A percentile compares a stretch with the other conserved stretches of the same genome.
Evolutionary conservation across 768 basidiomycete species (phyloP).

Genomic region (Russula sp.): DNA sequence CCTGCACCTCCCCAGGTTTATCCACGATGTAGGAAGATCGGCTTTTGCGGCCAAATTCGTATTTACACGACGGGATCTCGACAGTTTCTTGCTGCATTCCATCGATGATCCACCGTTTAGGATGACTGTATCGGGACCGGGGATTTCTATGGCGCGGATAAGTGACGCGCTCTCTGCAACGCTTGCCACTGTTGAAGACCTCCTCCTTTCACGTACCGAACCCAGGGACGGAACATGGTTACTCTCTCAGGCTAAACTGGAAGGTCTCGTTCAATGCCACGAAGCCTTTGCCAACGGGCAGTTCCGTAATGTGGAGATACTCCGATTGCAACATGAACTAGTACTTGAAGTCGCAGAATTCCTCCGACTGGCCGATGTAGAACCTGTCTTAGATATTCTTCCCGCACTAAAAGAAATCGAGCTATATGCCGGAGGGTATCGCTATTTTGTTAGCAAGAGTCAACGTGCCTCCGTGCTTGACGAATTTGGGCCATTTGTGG

Average conservation of each 20-base stretch:
- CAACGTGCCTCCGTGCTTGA: no score
- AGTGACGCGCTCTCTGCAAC: background rate
- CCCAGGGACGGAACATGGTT: background rate
- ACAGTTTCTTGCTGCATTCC: background rate
- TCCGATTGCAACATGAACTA: background rate
- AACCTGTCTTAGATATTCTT: background rate
- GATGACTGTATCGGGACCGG: background rate
- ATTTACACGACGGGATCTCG: fast-evolving
- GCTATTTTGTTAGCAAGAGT: background rate
- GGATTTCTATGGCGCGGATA: background rate
- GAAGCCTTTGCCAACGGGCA: background rate
- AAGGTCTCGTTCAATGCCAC: background rate
- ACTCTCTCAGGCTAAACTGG: no score
- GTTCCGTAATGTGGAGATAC: background rate
- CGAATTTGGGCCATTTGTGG: background rate
- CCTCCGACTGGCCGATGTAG: background rate
- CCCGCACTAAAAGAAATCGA: background rate
- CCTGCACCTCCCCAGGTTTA: background rate
- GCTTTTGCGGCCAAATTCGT: background rate
- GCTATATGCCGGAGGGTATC: background rate
- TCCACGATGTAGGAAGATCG: background rate
- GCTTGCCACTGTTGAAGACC: background rate
- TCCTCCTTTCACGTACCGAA: background rate
- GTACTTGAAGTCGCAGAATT: background rate
- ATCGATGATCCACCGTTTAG: background rate